Base-by-base conservation (phyloP, 2,329 filamentous ascomycete genomes). In the Pseudogymnoascus sp. region DNA sequence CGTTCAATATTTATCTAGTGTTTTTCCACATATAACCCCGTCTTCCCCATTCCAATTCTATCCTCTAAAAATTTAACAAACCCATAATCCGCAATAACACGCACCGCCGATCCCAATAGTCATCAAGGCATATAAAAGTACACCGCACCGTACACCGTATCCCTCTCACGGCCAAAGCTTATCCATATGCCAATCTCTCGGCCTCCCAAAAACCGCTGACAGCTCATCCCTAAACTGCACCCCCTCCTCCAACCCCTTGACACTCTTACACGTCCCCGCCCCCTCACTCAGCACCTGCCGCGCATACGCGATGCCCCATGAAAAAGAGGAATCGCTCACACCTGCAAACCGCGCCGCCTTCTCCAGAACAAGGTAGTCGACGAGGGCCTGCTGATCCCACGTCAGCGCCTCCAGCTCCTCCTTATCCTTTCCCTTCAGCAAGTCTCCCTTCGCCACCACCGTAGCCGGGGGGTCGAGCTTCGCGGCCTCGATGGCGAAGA, bases 351-450 rank as follows among this genome's bases (percentile, higher is more conserved):
- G 66, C 34, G 72, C 71, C 8, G 74, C 73, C 19, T 75, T 70
- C 58, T 74, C 65, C 65, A 80, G 65, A 3, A 81, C 72, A 65
- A 80, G 73, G 65, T 76, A 79, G 67, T 82, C 79, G 4, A 80
- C 73, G 23, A 80, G 66, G 0, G 73, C 74, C 59, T 74, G 73
- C 69, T 81, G 78, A 64, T 80, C 77, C 73, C 73, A 78, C 8
- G 67, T 73, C 48, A 80, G 65, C 12, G 35, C 48, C 3, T 71
- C 59, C 9, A 80, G 66, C n/a, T 63, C 62, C 4, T 63, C 63
- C 1, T 70, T 64, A 48, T 77, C 75, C 0, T 63, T 61, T 1
- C 63, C 59, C 62, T 71, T 68, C 3, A 80, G 69, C 0, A 80
- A 64, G 52, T 77, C 73, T 10, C 69, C 64, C 66, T 79, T 79